A percentile compares a stretch with the other conserved stretches of the same genome.
Evolutionary conservation across 73 alveolate species (phyloP).

Genomic region (Tetrahymena elliotti): DNA sequence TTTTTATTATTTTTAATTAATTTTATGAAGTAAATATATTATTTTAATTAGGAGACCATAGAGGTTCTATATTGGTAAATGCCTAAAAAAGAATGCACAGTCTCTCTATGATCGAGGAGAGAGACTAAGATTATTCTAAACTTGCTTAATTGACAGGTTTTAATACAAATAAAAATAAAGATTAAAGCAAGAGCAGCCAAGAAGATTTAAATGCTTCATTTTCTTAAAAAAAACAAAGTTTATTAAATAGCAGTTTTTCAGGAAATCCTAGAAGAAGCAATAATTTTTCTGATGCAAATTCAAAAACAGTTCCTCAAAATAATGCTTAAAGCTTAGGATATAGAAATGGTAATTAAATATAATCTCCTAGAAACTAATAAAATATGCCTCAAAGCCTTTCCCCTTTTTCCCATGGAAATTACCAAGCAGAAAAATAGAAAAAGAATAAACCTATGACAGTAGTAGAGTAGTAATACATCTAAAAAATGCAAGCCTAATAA

Average conservation of each 20-base stretch:
- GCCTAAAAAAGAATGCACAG: background rate
- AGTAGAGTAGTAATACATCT: background rate
- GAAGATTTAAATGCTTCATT: background rate
- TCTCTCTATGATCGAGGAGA: background rate
- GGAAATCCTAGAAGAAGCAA: background rate
- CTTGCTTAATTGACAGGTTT: background rate
- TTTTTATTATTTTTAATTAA: background rate
- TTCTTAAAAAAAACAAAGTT: background rate
- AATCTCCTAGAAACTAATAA: background rate
- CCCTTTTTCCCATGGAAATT: background rate
- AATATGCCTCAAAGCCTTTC: background rate
- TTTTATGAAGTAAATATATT: background rate
- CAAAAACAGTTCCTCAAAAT: background rate
- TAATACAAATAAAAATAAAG: background rate
- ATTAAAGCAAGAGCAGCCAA: background rate
- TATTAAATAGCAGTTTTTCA: background rate
- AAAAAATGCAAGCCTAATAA: background rate
- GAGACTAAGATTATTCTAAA: background rate
- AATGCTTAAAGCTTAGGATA: background rate
- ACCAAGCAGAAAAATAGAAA: background rate
- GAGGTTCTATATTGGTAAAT: background rate
- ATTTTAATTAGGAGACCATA: background rate
- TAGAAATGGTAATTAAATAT: background rate
- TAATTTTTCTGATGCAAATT: background rate
- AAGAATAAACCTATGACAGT: background rate